Percentiles rank a stretch among this genome's conserved stretches.
These are phyloP conservation scores for Kluyveromyces starmeri DNA, from an alignment of 805 yeast genomes.

Conservation along the genomic window DNA sequence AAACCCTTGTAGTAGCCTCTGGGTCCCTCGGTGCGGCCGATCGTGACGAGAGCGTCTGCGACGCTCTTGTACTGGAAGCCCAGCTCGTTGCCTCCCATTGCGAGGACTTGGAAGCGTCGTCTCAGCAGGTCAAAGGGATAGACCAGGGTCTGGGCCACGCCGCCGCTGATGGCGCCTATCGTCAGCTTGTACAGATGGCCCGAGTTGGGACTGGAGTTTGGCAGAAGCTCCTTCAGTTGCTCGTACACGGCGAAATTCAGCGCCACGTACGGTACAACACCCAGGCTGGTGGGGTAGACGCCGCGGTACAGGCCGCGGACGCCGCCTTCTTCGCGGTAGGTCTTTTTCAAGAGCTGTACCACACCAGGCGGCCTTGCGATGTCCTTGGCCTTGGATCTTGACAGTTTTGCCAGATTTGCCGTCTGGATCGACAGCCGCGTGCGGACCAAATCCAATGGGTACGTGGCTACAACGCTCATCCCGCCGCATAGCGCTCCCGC, in stretches of 20 bases:
- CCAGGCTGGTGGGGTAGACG: slow-evolving; percentile 79
- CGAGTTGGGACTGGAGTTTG: slow-evolving; percentile 25
- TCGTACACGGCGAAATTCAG: slow-evolving; percentile 88
- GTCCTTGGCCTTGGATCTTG: slow-evolving; percentile 33
- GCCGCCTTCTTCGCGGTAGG: slow-evolving; percentile 78
- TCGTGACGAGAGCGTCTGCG: slow-evolving; percentile 60
- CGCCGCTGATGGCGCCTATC: slow-evolving; percentile 83
- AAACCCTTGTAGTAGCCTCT: slow-evolving; percentile 65
- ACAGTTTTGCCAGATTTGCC: slow-evolving; percentile 45
- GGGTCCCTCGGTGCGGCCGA: slow-evolving; percentile 65
- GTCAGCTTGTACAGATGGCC: slow-evolving; percentile 45
- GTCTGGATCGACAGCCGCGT: slow-evolving; percentile 88
- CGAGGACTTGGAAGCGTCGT: slow-evolving; percentile 83
- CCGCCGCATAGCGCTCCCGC: slow-evolving; percentile 82
- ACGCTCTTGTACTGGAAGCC: slow-evolving; percentile 81
- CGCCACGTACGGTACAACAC: slow-evolving; percentile 95
- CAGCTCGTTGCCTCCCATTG: slow-evolving; percentile 60
- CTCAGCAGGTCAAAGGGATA: slow-evolving; percentile 88
- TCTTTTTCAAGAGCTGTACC: slow-evolving; percentile 42
- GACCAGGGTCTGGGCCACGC: slow-evolving; percentile 80
- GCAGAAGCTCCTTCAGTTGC: slow-evolving; percentile 52
- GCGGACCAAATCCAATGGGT: slow-evolving; percentile 85
- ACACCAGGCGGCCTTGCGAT: slow-evolving; percentile 61
- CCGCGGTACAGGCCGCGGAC: slow-evolving; percentile 72
- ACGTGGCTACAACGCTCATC: slow-evolving; percentile 71